These are phyloP conservation scores for Astrocystis sublimbata DNA, from an alignment of 495 filamentous ascomycete genomes.

Conservation along the genomic window DNA sequence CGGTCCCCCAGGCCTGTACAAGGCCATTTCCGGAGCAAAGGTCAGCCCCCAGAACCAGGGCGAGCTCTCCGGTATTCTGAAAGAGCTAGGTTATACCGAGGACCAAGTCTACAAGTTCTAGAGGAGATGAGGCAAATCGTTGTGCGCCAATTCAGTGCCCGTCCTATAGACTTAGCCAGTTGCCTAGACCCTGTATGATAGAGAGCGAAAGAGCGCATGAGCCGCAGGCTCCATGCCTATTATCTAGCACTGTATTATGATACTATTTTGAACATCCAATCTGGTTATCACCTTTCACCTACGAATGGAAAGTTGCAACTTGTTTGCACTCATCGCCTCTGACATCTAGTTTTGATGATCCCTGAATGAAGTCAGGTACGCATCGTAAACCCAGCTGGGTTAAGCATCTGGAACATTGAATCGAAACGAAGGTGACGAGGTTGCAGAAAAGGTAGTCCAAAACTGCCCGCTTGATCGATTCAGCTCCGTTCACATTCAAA, in stretches of 20 bases:
- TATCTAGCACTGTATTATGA: neutral
- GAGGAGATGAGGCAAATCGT: neutral
- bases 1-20: constrained; percentile 90
- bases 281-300: neutral
- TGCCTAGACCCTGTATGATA: neutral
- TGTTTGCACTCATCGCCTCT: neutral
- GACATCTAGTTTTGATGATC: too few relatives aligned
- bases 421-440: too few relatives aligned
- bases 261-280: neutral
- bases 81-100: constrained; percentile 86
- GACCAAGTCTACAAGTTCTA: constrained; percentile 99
- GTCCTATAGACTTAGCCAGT: constrained; percentile 5
- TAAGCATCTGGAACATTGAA: too few relatives aligned
- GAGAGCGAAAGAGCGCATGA: constrained; percentile 9
- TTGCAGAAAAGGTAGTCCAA: too few relatives aligned
- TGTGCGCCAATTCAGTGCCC: neutral
- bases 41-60: constrained; percentile 89
- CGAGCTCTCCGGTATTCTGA: constrained; percentile 78
- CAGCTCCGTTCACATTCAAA: too few relatives aligned
- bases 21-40: constrained; percentile 86
- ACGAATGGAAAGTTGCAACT: neutral
- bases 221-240: neutral
- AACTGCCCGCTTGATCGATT: too few relatives aligned
- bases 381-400: too few relatives aligned
- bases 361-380: too few relatives aligned